Evolutionary conservation across 306 rosid species (phyloP).

Genomic region (Rosa persica): DNA sequence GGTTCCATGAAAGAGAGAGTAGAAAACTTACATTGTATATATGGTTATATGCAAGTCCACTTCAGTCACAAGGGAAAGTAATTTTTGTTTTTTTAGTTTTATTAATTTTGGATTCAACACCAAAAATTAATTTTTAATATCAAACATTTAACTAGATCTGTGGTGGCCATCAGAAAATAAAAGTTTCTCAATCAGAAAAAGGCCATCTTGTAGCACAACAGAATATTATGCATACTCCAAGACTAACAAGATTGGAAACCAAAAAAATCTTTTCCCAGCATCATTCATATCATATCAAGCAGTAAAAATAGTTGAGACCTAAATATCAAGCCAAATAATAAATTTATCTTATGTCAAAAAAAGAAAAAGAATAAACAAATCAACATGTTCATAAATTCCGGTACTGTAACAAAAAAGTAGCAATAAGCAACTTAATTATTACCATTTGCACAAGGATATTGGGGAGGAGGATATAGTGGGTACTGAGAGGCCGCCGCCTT

Average conservation of each 20-base stretch:
- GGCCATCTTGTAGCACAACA: not conserved
- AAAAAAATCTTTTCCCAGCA: not conserved
- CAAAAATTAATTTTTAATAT: not conserved
- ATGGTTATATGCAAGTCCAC: not conserved
- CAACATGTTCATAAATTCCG: not conserved
- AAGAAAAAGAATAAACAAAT: not conserved
- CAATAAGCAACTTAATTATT: not conserved
- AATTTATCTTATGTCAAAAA: not conserved
- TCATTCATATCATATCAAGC: not conserved
- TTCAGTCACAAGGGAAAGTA: not conserved
- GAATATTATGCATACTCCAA: not conserved
- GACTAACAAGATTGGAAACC: not conserved
- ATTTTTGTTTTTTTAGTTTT: not conserved
- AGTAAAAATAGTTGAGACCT: not conserved
- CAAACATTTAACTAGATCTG: not conserved
- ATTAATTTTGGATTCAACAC: not conserved
- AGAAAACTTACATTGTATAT: not conserved
- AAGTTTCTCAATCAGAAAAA: not conserved
- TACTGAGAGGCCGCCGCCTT: conserved; percentile 14
- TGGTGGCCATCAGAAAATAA: not conserved
- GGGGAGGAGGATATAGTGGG: conserved; percentile 20
- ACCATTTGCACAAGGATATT: conserved; percentile 53
- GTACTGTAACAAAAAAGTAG: not conserved
- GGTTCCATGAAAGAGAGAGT: not conserved
- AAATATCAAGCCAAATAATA: not conserved